Conservation (phyloP, 2,329 filamentous ascomycete genomes). For the Zymoseptoria tritici region DNA sequence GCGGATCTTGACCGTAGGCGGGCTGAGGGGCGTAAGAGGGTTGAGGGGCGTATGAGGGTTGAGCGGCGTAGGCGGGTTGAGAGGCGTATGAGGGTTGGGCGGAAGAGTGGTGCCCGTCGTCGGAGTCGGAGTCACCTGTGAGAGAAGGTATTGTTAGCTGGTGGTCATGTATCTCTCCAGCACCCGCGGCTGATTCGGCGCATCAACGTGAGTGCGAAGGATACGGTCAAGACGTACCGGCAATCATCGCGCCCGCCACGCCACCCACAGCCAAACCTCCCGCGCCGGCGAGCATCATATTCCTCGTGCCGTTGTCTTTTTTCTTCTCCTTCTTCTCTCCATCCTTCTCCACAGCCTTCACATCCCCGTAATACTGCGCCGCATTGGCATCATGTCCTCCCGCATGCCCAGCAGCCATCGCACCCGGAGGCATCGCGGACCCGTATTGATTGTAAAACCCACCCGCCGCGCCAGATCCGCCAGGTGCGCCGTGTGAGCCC, state of each 20-base stretch:
- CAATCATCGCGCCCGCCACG: conserved; percentile 51
- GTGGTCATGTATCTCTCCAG: not conserved
- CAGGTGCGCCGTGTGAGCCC: not conserved
- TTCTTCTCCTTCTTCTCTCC: conserved; percentile 26
- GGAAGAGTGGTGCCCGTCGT: conserved; percentile 10
- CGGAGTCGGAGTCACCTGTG: conserved; percentile 10
- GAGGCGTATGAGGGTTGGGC: not conserved
- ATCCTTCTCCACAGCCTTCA: conserved; percentile 22
- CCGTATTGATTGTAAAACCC: conserved; percentile 17
- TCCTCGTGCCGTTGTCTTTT: conserved; percentile 35
- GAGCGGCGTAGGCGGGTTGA: not conserved
- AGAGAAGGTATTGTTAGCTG: not conserved
- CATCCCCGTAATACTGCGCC: conserved; percentile 17
- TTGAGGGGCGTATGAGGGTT: not conserved
- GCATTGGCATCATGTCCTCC: conserved; percentile 15
- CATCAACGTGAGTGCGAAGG: too few species aligned
- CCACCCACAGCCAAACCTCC: conserved; percentile 52
- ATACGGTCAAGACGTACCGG: too few species aligned
- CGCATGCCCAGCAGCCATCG: not conserved
- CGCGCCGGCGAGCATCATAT: conserved; percentile 49
- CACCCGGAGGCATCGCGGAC: conserved; percentile 11
- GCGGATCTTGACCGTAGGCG: not conserved
- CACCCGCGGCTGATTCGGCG: too few species aligned
- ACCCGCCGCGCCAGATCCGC: not conserved
- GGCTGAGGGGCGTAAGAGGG: not conserved